Conservation (phyloP, 371 early-diverging fungal species). For the Zopfochytrium polystomum region DNA sequence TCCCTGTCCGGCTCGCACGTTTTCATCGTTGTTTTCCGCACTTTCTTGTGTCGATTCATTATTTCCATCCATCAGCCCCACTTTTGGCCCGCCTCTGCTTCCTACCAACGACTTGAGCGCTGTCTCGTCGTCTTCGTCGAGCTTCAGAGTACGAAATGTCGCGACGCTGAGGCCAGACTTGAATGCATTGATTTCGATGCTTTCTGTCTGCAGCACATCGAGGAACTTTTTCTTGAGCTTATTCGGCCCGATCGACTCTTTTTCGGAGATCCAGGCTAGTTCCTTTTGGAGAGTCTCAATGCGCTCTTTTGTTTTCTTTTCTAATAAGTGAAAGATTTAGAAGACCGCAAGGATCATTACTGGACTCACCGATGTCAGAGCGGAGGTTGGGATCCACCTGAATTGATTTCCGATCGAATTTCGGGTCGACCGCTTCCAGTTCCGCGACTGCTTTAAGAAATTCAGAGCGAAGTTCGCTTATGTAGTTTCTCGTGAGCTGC, state of each 20-base stretch:
- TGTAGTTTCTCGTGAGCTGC: constrained; percentile 41
- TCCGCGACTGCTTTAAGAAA: constrained; percentile 41
- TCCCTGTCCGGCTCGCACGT: constrained; percentile 9
- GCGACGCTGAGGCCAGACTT: constrained; percentile 31
- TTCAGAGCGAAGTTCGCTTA: constrained; percentile 46
- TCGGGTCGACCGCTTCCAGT: constrained; percentile 31
- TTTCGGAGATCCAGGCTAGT: constrained; percentile 51
- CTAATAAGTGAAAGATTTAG: background rate
- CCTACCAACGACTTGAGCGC: constrained; percentile 20
- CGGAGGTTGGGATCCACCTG: constrained; percentile 47
- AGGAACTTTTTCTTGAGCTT: constrained; percentile 50
- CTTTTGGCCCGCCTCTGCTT: no score
- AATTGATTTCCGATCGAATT: constrained; percentile 20
- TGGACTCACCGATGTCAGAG: constrained; percentile 36
- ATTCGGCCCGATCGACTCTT: constrained; percentile 43
- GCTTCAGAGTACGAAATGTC: constrained; percentile 46
- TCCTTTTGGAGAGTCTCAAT: constrained; percentile 44
- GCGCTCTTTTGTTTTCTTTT: constrained; percentile 19
- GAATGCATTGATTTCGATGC: constrained; percentile 39
- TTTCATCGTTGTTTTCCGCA: background rate
- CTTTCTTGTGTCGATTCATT: background rate
- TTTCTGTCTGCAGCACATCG: constrained; percentile 45
- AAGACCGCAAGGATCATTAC: background rate
- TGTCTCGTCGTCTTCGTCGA: constrained; percentile 32
- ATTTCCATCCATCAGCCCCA: no score